Percentiles rank a stretch among this genome's conserved stretches.
phyloP scores from a whole-genome alignment of 805 yeast species.

The Saccharomycopsis oosterbeekiorum region DNA sequence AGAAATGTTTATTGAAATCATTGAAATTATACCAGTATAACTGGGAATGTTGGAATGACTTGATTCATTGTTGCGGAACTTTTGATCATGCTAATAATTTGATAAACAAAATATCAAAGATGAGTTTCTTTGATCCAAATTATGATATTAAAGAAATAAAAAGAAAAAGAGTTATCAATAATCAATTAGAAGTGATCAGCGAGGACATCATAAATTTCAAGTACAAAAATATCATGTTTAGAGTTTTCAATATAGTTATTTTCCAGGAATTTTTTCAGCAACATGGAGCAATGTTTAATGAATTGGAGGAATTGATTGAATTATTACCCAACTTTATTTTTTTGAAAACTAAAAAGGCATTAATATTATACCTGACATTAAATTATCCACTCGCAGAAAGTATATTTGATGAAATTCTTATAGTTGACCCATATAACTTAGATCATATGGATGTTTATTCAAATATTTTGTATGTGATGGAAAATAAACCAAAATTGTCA shows the following conservation, averaged over 20 bases:
- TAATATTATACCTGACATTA: slow-evolving; percentile 72
- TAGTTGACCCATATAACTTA: slow-evolving; percentile 70
- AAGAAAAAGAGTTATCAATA: not conserved
- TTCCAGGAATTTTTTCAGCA: slow-evolving; percentile 75
- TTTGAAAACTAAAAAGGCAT: slow-evolving; percentile 71
- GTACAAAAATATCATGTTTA: slow-evolving; percentile 28
- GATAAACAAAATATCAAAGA: slow-evolving; percentile 25
- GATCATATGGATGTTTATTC: slow-evolving; percentile 92
- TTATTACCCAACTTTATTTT: slow-evolving; percentile 67
- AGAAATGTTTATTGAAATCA: slow-evolving; percentile 49
- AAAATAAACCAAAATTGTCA: slow-evolving; percentile 73
- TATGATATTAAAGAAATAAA: not conserved
- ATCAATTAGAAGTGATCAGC: not conserved
- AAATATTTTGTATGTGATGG: slow-evolving; percentile 92
- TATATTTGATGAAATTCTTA: slow-evolving; percentile 64
- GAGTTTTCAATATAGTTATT: slow-evolving; percentile 55
- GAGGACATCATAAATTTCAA: not conserved
- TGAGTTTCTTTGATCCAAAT: not conserved
- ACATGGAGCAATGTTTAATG: slow-evolving; percentile 40
- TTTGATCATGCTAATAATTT: slow-evolving; percentile 48
- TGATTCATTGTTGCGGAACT: slow-evolving; percentile 49
- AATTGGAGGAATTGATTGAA: slow-evolving; percentile 37
- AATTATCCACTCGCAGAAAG: slow-evolving; percentile 75
- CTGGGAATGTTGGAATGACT: slow-evolving; percentile 91
- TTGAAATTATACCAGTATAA: slow-evolving; percentile 66